Percentiles rank a stretch among this genome's conserved stretches.
phyloP scores from a whole-genome alignment of 371 early-diverging fungal genomes.

The Syncephalastrum contaminatum region DNA sequence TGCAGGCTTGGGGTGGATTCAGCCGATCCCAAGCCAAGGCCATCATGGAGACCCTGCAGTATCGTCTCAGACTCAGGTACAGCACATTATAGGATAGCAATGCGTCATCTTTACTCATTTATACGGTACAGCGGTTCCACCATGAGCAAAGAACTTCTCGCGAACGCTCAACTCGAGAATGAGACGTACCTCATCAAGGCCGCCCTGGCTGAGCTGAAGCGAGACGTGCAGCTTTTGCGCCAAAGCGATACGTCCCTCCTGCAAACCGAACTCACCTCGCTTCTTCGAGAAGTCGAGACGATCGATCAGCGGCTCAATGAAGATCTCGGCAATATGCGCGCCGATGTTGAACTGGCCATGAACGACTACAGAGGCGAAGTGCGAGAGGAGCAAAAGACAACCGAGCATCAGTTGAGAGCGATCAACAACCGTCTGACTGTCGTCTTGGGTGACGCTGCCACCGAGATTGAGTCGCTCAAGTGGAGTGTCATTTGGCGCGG shows the following conservation, averaged over 20 bases:
- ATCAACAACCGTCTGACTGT: slow-evolving; percentile 77
- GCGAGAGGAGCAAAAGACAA: slow-evolving; percentile 66
- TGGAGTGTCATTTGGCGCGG: slow-evolving; percentile 66
- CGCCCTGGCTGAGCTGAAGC: slow-evolving; percentile 71
- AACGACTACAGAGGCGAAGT: slow-evolving; percentile 79
- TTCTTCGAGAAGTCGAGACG: slow-evolving; percentile 70
- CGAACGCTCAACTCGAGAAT: slow-evolving; percentile 20
- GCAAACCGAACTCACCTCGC: slow-evolving; percentile 62
- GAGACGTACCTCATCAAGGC: slow-evolving; percentile 66
- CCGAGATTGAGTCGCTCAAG: slow-evolving; percentile 78
- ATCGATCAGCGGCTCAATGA: slow-evolving; percentile 69
- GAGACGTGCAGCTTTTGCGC: slow-evolving; percentile 75
- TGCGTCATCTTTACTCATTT: not conserved
- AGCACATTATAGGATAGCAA: too few relatives aligned
- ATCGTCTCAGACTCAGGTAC: slow-evolving; percentile 17
- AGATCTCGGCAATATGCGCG: slow-evolving; percentile 64
- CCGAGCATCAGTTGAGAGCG: slow-evolving; percentile 71
- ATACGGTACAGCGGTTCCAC: not conserved
- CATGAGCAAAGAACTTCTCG: slow-evolving; percentile 5
- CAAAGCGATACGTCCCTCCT: slow-evolving; percentile 76
- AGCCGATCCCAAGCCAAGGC: slow-evolving; percentile 14
- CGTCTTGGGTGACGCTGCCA: slow-evolving; percentile 70
- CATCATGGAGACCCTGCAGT: slow-evolving; percentile 21
- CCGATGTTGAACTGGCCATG: slow-evolving; percentile 80
- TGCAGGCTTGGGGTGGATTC: slow-evolving; percentile 19